Evolutionary conservation across 2,329 filamentous ascomycete species (phyloP).

Genomic region (Xylaria sp.): DNA sequence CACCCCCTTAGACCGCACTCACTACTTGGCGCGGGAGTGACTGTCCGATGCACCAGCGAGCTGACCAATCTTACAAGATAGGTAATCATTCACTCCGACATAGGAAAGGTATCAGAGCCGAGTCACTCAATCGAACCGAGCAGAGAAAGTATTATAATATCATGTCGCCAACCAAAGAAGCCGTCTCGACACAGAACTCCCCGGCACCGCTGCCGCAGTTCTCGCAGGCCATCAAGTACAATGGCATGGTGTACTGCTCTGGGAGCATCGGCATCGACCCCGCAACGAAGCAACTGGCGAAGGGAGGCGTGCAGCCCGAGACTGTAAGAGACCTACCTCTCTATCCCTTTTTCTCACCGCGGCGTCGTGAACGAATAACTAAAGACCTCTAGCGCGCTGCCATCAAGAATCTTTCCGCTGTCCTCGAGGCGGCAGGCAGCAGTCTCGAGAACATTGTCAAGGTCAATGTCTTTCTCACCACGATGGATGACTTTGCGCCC

Average conservation of each 20-base stretch:
- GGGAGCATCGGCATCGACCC: conserved; percentile 66
- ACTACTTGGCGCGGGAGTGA: too few relatives aligned
- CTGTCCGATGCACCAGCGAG: too few relatives aligned
- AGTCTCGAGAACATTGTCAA: conserved; percentile 67
- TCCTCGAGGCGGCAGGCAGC: conserved; percentile 66
- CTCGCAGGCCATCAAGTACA: conserved; percentile 65
- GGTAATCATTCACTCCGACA: background rate
- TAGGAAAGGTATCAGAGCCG: background rate
- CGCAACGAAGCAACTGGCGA: conserved; percentile 57
- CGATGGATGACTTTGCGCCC: conserved; percentile 67
- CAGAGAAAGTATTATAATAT: background rate
- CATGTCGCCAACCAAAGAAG: conserved; percentile 29
- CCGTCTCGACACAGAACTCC: conserved; percentile 53
- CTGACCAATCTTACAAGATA: background rate
- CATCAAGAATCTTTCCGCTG: conserved; percentile 62
- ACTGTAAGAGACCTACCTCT: conserved; percentile 46
- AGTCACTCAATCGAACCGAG: background rate
- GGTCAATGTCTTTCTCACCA: conserved; percentile 68
- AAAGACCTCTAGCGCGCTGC: conserved; percentile 52
- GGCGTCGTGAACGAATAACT: conserved; percentile 5
- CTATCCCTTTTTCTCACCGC: background rate
- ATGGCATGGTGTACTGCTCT: conserved; percentile 74
- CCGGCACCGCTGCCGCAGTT: conserved; percentile 61
- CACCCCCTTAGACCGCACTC: too few relatives aligned
- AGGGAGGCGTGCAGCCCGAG: conserved; percentile 61